Base-by-base conservation (phyloP, 2,329 filamentous ascomycete genomes). In the Neurospora sp. region DNA sequence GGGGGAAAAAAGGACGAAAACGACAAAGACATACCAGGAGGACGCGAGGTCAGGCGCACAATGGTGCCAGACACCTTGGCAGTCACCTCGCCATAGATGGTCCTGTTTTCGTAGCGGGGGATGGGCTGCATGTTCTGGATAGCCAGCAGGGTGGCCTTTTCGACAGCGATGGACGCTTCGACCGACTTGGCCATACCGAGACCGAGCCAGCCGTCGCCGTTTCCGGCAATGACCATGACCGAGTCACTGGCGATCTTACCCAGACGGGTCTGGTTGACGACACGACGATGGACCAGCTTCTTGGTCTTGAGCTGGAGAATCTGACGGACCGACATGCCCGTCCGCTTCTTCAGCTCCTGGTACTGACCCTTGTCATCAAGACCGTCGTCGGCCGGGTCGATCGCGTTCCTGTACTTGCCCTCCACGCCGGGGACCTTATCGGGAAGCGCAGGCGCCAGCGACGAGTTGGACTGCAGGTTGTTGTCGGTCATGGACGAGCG, bases 91-190 rank as follows among this genome's bases (percentile, higher is more conserved):
- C 96, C 96, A 81, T 87, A 98, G 68, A 97, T 96, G 12, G 96
- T 99, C 72, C 96, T 86, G 76, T 93, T 86, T 84, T 99, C 96
- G 78, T 98, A 99, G 70, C 95, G 86, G 67, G 89, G 88, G 69
- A 99, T 88, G n/a, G 96, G 94, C 83, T 89, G 88, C 92, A 99
- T 93, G 83, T 96, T 97, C 77, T 91, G 86, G 75, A 98, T 92
- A 33, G 96, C 95, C 73, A 90, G 85, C 82, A 93, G 88, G 80
- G 87, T 88, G 65, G 93, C 91, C 82, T 96, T 93, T 73, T 85
- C 82, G 46, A 82, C 79, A 0, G 92, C 92, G 71, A 92, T 88
- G 39, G 84, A 82, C 1, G 83, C 77, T 80, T 97, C 93, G 37
- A 89, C 88, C 10, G 91, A 91, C 84, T 98, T 99, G 75, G 92